A percentile compares a stretch with the other conserved stretches of the same genome.
These are phyloP conservation scores for Rosellinia necatrix DNA, from an alignment of 2,329 filamentous ascomycete genomes.

Conservation along the genomic window DNA sequence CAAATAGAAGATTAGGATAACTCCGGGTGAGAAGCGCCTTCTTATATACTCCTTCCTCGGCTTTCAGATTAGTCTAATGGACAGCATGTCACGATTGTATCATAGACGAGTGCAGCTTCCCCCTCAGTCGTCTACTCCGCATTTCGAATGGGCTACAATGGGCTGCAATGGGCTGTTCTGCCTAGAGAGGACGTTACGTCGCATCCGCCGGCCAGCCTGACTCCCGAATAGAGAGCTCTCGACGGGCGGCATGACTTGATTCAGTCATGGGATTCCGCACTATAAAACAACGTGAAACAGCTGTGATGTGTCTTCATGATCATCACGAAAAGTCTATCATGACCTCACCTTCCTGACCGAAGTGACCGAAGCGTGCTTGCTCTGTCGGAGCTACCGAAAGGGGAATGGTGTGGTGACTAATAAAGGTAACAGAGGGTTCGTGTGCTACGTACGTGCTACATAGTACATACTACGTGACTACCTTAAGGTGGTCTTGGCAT, in stretches of 20 bases:
- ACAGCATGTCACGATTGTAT: constrained; percentile 3
- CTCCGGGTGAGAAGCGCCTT: neutral
- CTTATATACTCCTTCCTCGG: constrained; percentile 1
- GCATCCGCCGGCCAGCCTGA: constrained; percentile 1
- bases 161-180: neutral
- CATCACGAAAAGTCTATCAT: neutral
- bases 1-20: neutral
- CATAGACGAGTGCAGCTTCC: neutral
- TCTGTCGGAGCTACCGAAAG: constrained; percentile 23
- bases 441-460: no score
- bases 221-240: neutral
- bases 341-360: neutral
- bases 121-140: constrained; percentile 20
- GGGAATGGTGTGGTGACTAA: constrained; percentile 3
- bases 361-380: neutral
- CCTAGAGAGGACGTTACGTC: neutral
- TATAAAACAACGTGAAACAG: neutral
- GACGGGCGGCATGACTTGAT: constrained; percentile 10
- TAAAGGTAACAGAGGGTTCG: no score
- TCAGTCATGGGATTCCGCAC: neutral
- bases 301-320: neutral
- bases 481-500: no score
- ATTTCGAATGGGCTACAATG: no score
- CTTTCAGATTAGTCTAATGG: neutral
- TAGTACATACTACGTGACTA: no score